Evolutionary conservation across 495 filamentous ascomycete species (phyloP).

Genomic region (Arthonia radiata): DNA sequence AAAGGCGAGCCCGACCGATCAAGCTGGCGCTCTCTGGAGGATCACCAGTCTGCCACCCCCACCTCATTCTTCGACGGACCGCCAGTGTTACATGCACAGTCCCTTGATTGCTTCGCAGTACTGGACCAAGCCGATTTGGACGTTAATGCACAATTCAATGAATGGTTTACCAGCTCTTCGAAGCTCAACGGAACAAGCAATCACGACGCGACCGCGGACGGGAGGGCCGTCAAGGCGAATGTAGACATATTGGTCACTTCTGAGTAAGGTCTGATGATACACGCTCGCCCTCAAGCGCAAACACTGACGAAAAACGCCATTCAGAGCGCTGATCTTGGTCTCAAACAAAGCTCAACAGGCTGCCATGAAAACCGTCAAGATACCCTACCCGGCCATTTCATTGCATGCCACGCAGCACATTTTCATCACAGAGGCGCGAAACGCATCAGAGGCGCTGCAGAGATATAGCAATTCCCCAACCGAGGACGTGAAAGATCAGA

Average conservation of each 20-base stretch:
- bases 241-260: neutral
- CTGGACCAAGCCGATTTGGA: too few relatives aligned
- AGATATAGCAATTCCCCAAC: too few relatives aligned
- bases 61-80: slow-evolving; percentile 55
- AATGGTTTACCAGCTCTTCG: too few relatives aligned
- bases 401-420: slow-evolving; percentile 64
- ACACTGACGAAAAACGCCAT: slow-evolving; percentile 1
- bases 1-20: too few relatives aligned
- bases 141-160: too few relatives aligned
- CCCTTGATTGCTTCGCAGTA: too few relatives aligned
- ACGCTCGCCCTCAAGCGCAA: neutral
- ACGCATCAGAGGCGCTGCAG: too few relatives aligned
- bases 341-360: slow-evolving; percentile 52
- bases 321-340: slow-evolving; percentile 47
- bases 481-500: too few relatives aligned
- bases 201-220: too few relatives aligned
- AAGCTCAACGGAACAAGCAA: too few relatives aligned
- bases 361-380: slow-evolving; percentile 33
- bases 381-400: slow-evolving; percentile 70
- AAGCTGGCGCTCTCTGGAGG: too few relatives aligned
- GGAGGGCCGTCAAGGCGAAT: neutral
- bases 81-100: slow-evolving; percentile 61
- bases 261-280: neutral
- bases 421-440: slow-evolving; percentile 17
- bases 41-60: slow-evolving; percentile 70